These are phyloP conservation scores for Blepharisma undulans DNA, from an alignment of 169 alveolate species.

Conservation along the genomic window DNA sequence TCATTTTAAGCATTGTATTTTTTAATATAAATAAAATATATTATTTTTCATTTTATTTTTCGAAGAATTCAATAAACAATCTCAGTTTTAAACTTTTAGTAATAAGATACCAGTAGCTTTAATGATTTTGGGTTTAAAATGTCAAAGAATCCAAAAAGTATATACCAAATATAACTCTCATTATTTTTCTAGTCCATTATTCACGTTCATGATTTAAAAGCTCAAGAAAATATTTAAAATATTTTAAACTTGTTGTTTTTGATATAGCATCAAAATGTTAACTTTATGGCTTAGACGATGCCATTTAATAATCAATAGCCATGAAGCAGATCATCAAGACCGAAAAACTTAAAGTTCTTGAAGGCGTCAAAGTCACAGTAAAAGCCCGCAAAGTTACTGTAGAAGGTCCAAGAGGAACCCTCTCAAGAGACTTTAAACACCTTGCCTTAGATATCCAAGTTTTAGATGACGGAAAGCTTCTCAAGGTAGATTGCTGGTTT, in stretches of 20 bases:
- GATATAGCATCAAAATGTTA: background rate
- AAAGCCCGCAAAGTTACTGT: conserved; percentile 96
- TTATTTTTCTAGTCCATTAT: background rate
- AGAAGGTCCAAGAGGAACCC: conserved; percentile 96
- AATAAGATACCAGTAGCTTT: too few relatives aligned
- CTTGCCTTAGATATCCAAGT: conserved; percentile 93
- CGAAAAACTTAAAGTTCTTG: conserved; percentile 48
- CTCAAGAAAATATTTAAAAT: too few relatives aligned
- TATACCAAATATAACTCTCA: too few relatives aligned
- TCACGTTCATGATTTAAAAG: background rate
- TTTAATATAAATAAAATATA: too few relatives aligned
- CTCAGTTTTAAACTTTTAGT: too few relatives aligned
- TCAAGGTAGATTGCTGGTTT: conserved; percentile 93
- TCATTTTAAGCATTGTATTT: too few relatives aligned
- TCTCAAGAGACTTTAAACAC: conserved; percentile 94
- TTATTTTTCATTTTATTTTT: too few relatives aligned
- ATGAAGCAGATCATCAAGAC: conserved; percentile 57
- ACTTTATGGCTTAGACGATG: background rate
- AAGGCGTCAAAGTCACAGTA: conserved; percentile 89
- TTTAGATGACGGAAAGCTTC: conserved; percentile 85
- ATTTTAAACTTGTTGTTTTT: background rate
- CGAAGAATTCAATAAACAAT: too few relatives aligned
- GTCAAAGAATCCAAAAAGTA: too few relatives aligned
- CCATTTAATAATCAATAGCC: conserved; percentile 17
- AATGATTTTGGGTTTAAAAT: too few relatives aligned